These are phyloP conservation scores for Ceratocystis huliohia DNA, from an alignment of 2,329 filamentous ascomycete genomes.

Conservation along the genomic window DNA sequence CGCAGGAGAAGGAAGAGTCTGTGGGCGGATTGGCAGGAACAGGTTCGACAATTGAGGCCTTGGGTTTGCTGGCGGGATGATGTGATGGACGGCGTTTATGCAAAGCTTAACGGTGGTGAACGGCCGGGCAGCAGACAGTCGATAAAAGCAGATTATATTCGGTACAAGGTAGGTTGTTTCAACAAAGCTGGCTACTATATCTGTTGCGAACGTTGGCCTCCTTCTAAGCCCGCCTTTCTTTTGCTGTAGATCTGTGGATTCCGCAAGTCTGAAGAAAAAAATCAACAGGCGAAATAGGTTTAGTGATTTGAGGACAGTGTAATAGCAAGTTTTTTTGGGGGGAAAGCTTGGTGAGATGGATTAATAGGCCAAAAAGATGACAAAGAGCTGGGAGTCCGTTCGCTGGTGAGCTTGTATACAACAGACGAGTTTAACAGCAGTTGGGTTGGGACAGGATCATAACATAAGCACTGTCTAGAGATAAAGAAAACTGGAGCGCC, in stretches of 20 bases:
- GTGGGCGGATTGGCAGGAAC: background rate
- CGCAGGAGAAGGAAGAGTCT: background rate
- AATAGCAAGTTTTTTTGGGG: background rate
- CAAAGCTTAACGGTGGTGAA: background rate
- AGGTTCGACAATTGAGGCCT: background rate
- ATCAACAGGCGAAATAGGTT: background rate
- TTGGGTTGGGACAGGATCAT: background rate
- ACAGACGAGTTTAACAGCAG: too few species aligned
- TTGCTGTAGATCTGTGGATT: background rate
- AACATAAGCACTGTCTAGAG: background rate
- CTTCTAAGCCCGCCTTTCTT: background rate
- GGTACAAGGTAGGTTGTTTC: background rate
- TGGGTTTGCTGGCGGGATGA: background rate
- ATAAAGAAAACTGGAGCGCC: constrained; percentile 16
- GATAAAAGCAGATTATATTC: background rate
- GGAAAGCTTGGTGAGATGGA: background rate
- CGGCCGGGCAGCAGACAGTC: background rate
- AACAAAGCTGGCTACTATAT: background rate
- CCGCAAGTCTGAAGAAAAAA: background rate
- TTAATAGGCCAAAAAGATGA: background rate
- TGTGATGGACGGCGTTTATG: background rate
- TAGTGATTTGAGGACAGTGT: background rate
- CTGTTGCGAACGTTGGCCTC: background rate
- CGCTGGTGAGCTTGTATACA: background rate
- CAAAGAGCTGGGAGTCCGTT: background rate